Conservation (phyloP, 208 protist species). For the Leishmania guyanensis region DNA sequence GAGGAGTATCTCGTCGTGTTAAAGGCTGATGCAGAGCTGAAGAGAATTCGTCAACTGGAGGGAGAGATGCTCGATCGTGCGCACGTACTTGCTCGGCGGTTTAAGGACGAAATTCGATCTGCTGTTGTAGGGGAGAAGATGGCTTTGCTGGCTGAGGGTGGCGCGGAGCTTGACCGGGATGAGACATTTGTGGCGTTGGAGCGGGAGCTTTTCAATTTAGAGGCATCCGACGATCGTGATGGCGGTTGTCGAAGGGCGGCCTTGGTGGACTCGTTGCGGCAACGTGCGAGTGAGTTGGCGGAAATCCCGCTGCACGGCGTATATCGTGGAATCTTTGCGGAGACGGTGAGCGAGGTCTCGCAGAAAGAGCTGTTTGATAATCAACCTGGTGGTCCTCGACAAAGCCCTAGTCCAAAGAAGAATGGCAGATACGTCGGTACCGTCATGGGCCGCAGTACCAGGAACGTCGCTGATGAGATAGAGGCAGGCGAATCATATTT, state of each 20-base stretch:
- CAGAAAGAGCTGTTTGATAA: slow-evolving; percentile 27
- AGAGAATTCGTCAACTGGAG: slow-evolving; percentile 19
- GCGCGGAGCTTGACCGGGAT: slow-evolving; percentile 50
- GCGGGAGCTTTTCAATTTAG: slow-evolving; percentile 49
- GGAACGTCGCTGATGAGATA: slow-evolving; percentile 42
- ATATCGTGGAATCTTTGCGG: slow-evolving; percentile 34
- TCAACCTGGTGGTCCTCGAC: slow-evolving; percentile 23
- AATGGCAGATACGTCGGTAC: slow-evolving; percentile 32
- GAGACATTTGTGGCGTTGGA: slow-evolving; percentile 59
- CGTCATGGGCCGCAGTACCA: slow-evolving; percentile 38
- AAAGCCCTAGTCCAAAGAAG: slow-evolving; percentile 12
- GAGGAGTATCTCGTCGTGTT: neutral
- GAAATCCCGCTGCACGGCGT: slow-evolving; percentile 31
- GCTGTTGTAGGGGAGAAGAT: slow-evolving; percentile 27
- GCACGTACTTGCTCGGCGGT: slow-evolving; percentile 28
- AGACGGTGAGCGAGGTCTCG: slow-evolving; percentile 31
- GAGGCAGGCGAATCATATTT: slow-evolving; percentile 49
- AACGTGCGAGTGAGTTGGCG: slow-evolving; percentile 24
- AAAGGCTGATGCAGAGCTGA: neutral
- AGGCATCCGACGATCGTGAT: slow-evolving; percentile 35
- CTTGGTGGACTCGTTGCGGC: slow-evolving; percentile 35
- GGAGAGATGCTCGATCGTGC: slow-evolving; percentile 41
- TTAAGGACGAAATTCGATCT: slow-evolving; percentile 5
- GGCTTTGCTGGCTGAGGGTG: slow-evolving; percentile 48
- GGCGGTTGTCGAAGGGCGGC: slow-evolving; percentile 23